Evolutionary conservation across 225 moss, liverwort and hornwort species (phyloP).

Genomic region (Asterella californica): DNA sequence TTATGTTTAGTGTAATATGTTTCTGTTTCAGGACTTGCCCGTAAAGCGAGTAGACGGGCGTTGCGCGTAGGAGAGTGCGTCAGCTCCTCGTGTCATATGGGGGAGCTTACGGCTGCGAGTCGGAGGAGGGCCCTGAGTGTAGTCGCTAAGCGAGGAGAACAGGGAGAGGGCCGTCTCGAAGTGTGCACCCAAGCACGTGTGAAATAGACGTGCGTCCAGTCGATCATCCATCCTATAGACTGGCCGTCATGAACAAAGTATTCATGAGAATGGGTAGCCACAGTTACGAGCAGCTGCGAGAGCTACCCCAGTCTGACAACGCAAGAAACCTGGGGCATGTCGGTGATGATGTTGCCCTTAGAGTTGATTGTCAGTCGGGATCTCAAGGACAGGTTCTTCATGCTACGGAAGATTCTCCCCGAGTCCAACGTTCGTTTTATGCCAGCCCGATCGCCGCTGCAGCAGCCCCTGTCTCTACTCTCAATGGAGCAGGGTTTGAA

Average conservation of each 20-base stretch:
- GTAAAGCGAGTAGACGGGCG: neutral
- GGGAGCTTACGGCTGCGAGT: neutral
- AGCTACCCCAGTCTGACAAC: conserved; percentile 1
- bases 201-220: neutral
- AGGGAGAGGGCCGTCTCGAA: neutral
- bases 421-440: neutral
- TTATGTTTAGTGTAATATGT: neutral
- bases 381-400: conserved; percentile 5
- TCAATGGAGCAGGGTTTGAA: neutral
- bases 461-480: neutral
- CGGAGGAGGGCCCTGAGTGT: neutral
- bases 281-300: conserved; percentile 24
- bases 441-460: neutral
- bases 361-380: neutral
- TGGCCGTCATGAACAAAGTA: conserved; percentile 5
- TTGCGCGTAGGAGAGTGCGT: neutral
- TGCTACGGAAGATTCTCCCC: neutral
- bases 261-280: conserved; percentile 24
- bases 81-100: neutral
- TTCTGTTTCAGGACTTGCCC: neutral
- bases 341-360: neutral
- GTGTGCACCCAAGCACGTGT: neutral
- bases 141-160: too few species aligned
- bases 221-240: neutral
- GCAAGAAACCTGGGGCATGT: conserved; percentile 16